Evolutionary conservation across 2,329 filamentous ascomycete genomes (phyloP).

Genomic region (Claviceps capensis): DNA sequence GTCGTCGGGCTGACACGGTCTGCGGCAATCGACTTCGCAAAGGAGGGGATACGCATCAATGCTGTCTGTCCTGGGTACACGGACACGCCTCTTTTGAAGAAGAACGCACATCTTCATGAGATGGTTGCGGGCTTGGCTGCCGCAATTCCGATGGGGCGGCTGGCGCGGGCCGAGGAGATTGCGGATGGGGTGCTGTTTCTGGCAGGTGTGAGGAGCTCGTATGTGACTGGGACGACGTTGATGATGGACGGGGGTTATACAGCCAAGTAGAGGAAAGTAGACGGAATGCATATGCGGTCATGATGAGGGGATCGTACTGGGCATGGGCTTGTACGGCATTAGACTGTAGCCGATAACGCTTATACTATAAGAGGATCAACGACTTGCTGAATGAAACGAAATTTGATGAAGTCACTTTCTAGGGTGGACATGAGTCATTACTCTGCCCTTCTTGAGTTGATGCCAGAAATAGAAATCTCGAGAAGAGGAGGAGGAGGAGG

Average conservation of each 20-base stretch:
- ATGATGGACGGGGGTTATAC: constrained; percentile 33
- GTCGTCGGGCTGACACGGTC: constrained; percentile 38
- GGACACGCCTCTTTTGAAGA: constrained; percentile 24
- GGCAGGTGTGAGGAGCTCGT: constrained; percentile 38
- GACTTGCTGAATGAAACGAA: too few species aligned
- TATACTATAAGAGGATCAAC: too few species aligned
- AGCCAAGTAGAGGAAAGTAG: not conserved
- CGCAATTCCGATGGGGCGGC: constrained; percentile 30
- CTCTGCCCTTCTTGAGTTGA: too few species aligned
- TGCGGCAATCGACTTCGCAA: constrained; percentile 38
- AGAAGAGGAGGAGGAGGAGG: too few species aligned
- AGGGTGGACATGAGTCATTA: too few species aligned
- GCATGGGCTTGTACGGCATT: too few species aligned
- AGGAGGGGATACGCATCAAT: constrained; percentile 41
- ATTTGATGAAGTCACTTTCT: too few species aligned
- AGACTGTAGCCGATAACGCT: too few species aligned
- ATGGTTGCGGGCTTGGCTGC: not conserved
- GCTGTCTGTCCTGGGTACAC: constrained; percentile 41
- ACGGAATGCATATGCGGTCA: too few species aligned
- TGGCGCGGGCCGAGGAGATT: constrained; percentile 38
- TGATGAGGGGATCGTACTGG: too few species aligned
- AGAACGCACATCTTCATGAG: not conserved
- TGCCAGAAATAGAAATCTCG: too few species aligned
- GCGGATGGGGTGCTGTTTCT: constrained; percentile 38
- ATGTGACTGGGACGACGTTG: constrained; percentile 33